Percentiles rank a stretch among this genome's conserved stretches.
Conservation (phyloP, 1,139 yeast species). For the Pichia sp. region DNA sequence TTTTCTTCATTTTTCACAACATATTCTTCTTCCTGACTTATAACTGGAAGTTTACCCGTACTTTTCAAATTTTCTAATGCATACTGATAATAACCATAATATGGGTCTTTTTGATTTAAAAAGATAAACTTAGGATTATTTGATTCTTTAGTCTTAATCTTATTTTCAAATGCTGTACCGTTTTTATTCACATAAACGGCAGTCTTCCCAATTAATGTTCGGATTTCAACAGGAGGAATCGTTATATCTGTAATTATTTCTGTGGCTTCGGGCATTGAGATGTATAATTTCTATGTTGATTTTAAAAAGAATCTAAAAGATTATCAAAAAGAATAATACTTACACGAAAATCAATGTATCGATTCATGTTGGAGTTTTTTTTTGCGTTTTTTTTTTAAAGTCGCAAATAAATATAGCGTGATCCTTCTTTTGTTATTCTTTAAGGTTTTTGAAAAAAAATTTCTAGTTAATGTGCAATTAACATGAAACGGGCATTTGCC, state of each 20-base stretch:
- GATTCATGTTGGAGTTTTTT: no score
- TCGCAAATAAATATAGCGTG: no score
- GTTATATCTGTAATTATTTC: slow-evolving; percentile 38
- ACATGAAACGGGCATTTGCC: no score
- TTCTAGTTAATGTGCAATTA: no score
- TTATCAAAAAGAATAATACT: no score
- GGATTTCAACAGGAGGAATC: slow-evolving; percentile 54
- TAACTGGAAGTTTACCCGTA: slow-evolving; percentile 5
- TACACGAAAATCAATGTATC: no score
- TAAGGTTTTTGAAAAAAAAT: no score
- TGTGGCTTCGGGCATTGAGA: neutral
- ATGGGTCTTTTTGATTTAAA: slow-evolving; percentile 47
- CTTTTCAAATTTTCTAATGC: slow-evolving; percentile 6
- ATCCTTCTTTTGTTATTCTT: no score
- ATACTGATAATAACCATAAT: slow-evolving; percentile 51
- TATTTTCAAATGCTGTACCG: slow-evolving; percentile 59
- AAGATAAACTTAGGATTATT: slow-evolving; percentile 58
- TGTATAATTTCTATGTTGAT: no score
- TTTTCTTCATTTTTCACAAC: neutral
- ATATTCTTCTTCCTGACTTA: neutral
- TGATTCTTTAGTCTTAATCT: slow-evolving; percentile 45
- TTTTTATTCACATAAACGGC: slow-evolving; percentile 64
- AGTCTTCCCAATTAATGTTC: slow-evolving; percentile 62
- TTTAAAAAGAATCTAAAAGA: no score
- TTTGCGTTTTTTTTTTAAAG: no score